Evolutionary conservation across 257 asterid genomes (phyloP).

Genomic region (Solanum tarapatanum): DNA sequence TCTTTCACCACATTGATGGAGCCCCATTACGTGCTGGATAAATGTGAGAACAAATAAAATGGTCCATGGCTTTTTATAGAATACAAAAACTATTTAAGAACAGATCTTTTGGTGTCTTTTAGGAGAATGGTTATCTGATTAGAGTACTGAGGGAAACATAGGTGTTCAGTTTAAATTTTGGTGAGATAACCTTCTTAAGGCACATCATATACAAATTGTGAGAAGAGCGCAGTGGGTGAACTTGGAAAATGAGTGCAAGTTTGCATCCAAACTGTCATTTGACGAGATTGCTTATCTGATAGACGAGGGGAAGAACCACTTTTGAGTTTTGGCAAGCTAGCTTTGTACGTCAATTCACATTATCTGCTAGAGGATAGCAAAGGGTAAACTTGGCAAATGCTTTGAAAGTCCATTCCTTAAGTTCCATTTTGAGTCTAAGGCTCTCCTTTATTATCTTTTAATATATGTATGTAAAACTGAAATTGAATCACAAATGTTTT

Average conservation of each 20-base stretch:
- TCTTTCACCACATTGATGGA: not conserved
- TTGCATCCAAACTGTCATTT: not conserved
- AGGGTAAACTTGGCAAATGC: not conserved
- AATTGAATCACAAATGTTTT: not conserved
- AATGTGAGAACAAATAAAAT: not conserved
- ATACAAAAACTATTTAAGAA: not conserved
- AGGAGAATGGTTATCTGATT: not conserved
- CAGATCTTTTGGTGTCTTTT: not conserved
- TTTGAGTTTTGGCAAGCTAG: not conserved
- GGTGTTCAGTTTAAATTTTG: not conserved
- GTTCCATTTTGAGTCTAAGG: not conserved
- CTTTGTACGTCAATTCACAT: not conserved
- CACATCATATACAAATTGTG: not conserved
- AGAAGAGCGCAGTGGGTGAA: not conserved
- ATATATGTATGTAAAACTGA: not conserved
- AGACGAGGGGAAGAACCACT: not conserved
- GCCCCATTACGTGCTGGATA: not conserved
- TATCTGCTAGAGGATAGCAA: not conserved
- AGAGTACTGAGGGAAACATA: not conserved
- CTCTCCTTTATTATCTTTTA: not conserved
- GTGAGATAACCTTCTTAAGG: not conserved
- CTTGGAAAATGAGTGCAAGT: not conserved
- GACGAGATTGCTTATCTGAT: not conserved
- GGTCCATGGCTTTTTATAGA: not conserved
- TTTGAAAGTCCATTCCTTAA: not conserved